A percentile compares a stretch with the other conserved stretches of the same genome.
phyloP scores from a whole-genome alignment of 2,329 filamentous ascomycete genomes.

The Colletotrichum chlorophyti region DNA sequence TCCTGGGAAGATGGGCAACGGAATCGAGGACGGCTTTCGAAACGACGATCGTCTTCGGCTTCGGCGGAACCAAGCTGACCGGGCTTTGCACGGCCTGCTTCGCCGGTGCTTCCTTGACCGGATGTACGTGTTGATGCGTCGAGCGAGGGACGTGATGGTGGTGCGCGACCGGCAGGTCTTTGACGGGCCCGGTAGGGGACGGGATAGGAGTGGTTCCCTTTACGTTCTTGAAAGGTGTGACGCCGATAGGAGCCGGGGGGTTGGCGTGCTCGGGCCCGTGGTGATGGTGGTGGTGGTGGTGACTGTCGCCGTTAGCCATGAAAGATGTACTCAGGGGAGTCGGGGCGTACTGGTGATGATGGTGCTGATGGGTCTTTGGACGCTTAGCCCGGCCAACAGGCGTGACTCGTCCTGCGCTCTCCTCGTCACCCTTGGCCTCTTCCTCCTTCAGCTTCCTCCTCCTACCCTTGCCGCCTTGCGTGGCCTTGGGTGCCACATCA shows the following conservation, averaged over 20 bases:
- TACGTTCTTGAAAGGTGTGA: constrained; percentile 55
- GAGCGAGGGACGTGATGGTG: constrained; percentile 52
- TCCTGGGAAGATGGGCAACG: constrained; percentile 73
- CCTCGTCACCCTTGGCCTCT: constrained; percentile 71
- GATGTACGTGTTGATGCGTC: constrained; percentile 31
- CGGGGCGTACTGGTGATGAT: constrained; percentile 69
- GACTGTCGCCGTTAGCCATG: constrained; percentile 35
- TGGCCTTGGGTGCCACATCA: constrained; percentile 47
- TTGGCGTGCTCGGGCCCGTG: constrained; percentile 55
- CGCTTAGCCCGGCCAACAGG: constrained; percentile 69
- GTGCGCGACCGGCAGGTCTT: constrained; percentile 48
- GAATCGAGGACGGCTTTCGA: constrained; percentile 76
- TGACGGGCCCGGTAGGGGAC: constrained; percentile 48
- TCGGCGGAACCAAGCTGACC: constrained; percentile 57
- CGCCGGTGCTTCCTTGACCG: constrained; percentile 28
- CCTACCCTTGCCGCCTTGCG: constrained; percentile 54
- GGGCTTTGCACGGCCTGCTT: constrained; percentile 42
- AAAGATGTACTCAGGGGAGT: constrained; percentile 31
- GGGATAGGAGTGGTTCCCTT: constrained; percentile 54
- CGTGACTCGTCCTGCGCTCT: constrained; percentile 66
- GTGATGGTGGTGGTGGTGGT: constrained; percentile 68
- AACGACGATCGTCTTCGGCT: constrained; percentile 70
- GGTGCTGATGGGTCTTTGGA: constrained; percentile 69
- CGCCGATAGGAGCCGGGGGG: constrained; percentile 45
- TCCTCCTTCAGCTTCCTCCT: constrained; percentile 81